Percentiles rank a stretch among this genome's conserved stretches.
Conservation (phyloP, 1,284 basidiomycete genomes). For the Boletus mariae region DNA sequence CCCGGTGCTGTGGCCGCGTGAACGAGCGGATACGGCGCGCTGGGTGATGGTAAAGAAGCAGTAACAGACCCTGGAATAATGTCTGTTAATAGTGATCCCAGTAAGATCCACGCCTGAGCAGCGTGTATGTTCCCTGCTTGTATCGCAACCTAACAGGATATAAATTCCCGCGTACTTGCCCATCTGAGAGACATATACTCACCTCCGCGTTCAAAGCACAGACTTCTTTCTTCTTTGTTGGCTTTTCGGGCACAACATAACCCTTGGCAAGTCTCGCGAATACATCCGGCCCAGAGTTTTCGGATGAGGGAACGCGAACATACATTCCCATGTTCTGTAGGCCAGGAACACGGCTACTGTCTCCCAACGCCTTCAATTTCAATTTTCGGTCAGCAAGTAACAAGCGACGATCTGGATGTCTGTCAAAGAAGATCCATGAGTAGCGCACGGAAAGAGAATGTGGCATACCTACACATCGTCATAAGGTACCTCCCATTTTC, state of each 20-base stretch:
- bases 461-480: slow-evolving; percentile 71
- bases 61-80: slow-evolving; percentile 36
- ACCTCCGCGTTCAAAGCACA: slow-evolving; percentile 55
- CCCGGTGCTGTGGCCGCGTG: slow-evolving; percentile 46
- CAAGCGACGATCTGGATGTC: slow-evolving; percentile 47
- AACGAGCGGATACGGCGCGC: slow-evolving; percentile 26
- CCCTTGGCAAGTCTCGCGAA: slow-evolving; percentile 64
- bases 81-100: slow-evolving; percentile 56
- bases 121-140: slow-evolving; percentile 57
- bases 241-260: slow-evolving; percentile 60
- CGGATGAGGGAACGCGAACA: slow-evolving; percentile 12
- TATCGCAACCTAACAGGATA: slow-evolving; percentile 49
- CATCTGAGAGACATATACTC: slow-evolving; percentile 7
- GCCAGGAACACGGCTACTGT: slow-evolving; percentile 43
- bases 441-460: neutral
- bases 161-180: neutral
- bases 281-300: slow-evolving; percentile 38
- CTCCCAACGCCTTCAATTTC: slow-evolving; percentile 50
- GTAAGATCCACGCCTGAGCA: slow-evolving; percentile 67
- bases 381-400: slow-evolving; percentile 37
- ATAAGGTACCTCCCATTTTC: slow-evolving; percentile 72
- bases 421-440: slow-evolving; percentile 24
- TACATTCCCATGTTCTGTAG: slow-evolving; percentile 57
- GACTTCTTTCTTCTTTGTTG: slow-evolving; percentile 37
- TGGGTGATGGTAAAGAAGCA: slow-evolving; percentile 27